phyloP scores from a whole-genome alignment of 768 basidiomycete genomes.

The Trametes sanguinea region DNA sequence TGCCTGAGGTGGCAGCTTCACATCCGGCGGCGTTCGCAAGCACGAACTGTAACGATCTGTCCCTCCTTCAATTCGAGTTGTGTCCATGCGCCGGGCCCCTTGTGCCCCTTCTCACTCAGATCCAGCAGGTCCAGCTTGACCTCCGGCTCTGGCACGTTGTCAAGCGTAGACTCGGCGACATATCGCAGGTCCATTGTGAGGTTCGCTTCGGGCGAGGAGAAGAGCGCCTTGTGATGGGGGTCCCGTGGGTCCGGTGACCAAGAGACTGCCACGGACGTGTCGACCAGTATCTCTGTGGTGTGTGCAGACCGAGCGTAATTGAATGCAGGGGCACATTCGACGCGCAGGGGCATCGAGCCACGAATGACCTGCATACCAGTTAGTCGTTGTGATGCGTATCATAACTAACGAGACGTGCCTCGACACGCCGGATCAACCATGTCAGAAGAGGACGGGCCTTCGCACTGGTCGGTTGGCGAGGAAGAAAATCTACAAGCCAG shows the following conservation, averaged over 20 bases:
- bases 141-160: constrained; percentile 50
- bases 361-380: constrained; percentile 63
- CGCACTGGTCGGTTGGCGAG: constrained; percentile 52
- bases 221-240: constrained; percentile 59
- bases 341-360: constrained; percentile 72
- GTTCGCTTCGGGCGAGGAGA: constrained; percentile 47
- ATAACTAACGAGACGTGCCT: constrained; percentile 40
- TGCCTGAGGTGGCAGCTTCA: constrained; percentile 27
- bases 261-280: constrained; percentile 41
- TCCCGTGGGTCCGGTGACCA: constrained; percentile 24
- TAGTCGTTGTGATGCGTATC: background rate
- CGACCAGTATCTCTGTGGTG: constrained; percentile 55
- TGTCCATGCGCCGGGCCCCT: constrained; percentile 63
- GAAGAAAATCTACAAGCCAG: constrained; percentile 69
- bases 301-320: constrained; percentile 86
- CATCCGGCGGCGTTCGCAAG: constrained; percentile 62
- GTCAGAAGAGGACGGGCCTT: constrained; percentile 66
- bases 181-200: constrained; percentile 78
- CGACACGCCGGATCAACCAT: constrained; percentile 84
- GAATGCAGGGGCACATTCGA: constrained; percentile 97
- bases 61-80: constrained; percentile 76
- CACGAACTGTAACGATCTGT: constrained; percentile 87
- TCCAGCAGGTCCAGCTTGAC: constrained; percentile 65
- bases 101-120: constrained; percentile 68
- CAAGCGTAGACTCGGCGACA: constrained; percentile 58